A percentile compares a stretch with the other conserved stretches of the same genome.
phyloP scores from a whole-genome alignment of 169 alveolate genomes.

The Cryptosporidium andersoni region DNA sequence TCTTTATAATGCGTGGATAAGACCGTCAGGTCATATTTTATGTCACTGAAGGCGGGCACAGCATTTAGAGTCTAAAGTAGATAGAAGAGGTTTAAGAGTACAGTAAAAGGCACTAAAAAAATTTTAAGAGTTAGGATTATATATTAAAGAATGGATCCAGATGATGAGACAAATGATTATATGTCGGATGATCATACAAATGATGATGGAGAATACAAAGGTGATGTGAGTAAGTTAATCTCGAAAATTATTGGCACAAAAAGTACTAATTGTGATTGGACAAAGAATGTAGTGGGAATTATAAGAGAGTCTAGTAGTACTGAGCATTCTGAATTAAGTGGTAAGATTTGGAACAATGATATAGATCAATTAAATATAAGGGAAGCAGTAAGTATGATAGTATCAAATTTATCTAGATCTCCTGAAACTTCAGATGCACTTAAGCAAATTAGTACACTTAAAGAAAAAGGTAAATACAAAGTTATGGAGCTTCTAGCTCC shows the following conservation, averaged over 20 bases:
- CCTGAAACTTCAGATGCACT: slow-evolving; percentile 1
- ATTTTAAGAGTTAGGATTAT: neutral
- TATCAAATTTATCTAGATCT: slow-evolving; percentile 38
- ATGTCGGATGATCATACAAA: neutral
- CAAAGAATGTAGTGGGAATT: neutral
- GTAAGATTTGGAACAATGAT: slow-evolving; percentile 34
- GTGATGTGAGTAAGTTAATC: slow-evolving; percentile 4
- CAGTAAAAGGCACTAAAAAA: neutral
- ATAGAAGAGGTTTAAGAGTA: neutral
- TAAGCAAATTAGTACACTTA: slow-evolving; percentile 21
- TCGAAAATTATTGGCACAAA: neutral
- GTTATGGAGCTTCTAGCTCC: slow-evolving; percentile 53
- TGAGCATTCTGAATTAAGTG: slow-evolving; percentile 25
- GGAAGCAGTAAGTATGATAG: slow-evolving; percentile 4
- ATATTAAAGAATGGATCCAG: neutral
- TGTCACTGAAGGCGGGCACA: too few species aligned
- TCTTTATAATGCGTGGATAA: too few species aligned
- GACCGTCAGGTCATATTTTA: too few species aligned
- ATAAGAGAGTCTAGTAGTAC: slow-evolving; percentile 5
- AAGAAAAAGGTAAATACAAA: slow-evolving; percentile 20
- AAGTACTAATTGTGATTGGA: too few species aligned
- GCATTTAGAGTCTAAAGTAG: neutral
- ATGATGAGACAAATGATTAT: neutral
- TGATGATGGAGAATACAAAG: slow-evolving; percentile 1
- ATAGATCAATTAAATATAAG: slow-evolving; percentile 33